Conservation (phyloP, 176 grass and related monocot genomes). For the Aegilops longissima region DNA sequence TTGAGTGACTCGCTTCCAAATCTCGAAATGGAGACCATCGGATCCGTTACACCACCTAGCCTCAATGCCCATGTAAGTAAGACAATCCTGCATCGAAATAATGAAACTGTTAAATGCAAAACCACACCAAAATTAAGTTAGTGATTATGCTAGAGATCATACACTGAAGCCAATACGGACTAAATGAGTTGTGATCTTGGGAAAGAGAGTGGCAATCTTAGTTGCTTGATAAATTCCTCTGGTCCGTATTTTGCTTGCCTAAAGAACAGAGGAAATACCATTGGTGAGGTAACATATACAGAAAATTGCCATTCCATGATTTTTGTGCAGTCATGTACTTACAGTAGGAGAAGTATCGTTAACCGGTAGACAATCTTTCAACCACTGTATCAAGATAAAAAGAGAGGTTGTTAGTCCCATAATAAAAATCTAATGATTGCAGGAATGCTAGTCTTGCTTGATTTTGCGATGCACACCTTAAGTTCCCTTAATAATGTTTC, state of each 20-base stretch:
- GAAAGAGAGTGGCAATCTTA: slow-evolving; percentile 25
- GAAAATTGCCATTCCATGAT: neutral
- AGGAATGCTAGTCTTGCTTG: slow-evolving; percentile 8
- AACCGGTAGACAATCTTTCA: slow-evolving; percentile 23
- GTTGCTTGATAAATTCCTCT: slow-evolving; percentile 29
- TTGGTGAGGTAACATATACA: neutral
- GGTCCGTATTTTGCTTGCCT: slow-evolving; percentile 5
- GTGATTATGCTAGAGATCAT: neutral
- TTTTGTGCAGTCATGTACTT: neutral
- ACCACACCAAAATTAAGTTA: neutral
- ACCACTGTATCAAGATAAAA: slow-evolving; percentile 15
- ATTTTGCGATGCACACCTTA: neutral
- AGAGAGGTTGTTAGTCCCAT: neutral
- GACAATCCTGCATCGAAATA: slow-evolving; percentile 9
- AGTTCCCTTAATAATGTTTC: slow-evolving; percentile 15
- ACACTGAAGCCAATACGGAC: neutral
- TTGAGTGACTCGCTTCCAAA: slow-evolving; percentile 15
- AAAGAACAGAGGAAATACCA: slow-evolving; percentile 17
- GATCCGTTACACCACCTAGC: neutral
- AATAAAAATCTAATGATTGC: neutral
- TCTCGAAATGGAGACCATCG: slow-evolving; percentile 5
- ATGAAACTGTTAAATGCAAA: slow-evolving; percentile 16
- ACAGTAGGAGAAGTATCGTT: neutral
- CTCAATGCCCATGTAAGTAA: neutral
- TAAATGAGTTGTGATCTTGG: neutral